Base-by-base conservation (phyloP, 2,329 filamentous ascomycete species). In the Colletotrichum phormii region DNA sequence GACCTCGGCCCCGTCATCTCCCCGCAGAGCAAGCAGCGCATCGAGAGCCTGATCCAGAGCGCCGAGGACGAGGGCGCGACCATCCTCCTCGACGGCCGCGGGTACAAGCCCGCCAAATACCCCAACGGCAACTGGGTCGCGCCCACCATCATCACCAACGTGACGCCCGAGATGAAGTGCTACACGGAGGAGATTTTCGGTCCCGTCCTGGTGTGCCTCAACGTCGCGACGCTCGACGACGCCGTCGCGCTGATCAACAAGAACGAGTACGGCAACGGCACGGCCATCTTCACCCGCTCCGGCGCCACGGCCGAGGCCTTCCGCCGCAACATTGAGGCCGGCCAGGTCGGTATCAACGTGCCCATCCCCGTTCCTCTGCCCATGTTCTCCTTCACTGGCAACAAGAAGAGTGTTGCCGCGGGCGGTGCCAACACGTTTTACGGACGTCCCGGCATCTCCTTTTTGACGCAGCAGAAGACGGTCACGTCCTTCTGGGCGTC, bases 391-490 rank as follows among this genome's bases (percentile, higher is more conserved):
- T 93, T 93, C 81, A 93, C 91, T 33, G 91, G 91, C 57, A 93
- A 93, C 86, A 96, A 99, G 92, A 95, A 93, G 89, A 95, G 92
- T 79, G 88, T 98, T 70, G 97, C 97, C 0, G 97, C 96, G 67
- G 95, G 95, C 64, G 96, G 97, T 74, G 93, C 94, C 49, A 97
- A 90, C 85, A 97, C 95, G 18, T 98, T 99, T 82, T 99, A 99
- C 84, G 97, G 97, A 76, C 93, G 94, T 84, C 94, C 95, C 0
- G 97, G 96, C 29, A 84, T 99, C 81, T 92, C 94, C 81, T 99
- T 99, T 82, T 98, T 97, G 84, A 99, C 97, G 3, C 97, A 98
- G 86, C 90, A 94, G 80, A 98, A 99, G 93, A 99, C 97, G 3
- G 97, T 99, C 61, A 99, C 97, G 65, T 93, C 94, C 76, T 85